Evolutionary conservation across 2,329 filamentous ascomycete genomes (phyloP).

Genomic region (Dryadomyces quercus-mongolicae): DNA sequence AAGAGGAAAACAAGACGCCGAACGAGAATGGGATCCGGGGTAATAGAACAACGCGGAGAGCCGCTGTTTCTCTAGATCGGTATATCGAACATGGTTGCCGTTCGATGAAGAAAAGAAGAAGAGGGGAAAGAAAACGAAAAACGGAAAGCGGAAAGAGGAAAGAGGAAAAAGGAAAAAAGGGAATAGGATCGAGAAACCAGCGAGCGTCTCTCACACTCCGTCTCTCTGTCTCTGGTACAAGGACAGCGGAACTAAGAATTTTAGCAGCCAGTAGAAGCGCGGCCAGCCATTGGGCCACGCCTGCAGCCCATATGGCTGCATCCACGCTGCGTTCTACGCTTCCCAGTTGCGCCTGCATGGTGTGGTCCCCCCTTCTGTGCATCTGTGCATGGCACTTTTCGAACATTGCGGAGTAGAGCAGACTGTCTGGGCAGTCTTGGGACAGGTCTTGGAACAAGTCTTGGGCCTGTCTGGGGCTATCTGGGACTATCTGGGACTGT

Average conservation of each 20-base stretch:
- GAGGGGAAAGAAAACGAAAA: constrained; percentile 17
- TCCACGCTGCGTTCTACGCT: background rate
- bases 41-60: constrained; percentile 4
- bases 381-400: background rate
- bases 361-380: background rate
- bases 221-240: background rate
- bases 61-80: constrained; percentile 28
- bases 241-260: background rate
- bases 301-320: background rate
- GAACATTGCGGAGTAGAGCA: background rate
- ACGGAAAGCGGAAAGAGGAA: background rate
- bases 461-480: no score
- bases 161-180: background rate
- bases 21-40: background rate
- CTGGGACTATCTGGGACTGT: no score
- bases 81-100: constrained; percentile 40
- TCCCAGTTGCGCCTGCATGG: background rate
- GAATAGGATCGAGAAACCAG: background rate
- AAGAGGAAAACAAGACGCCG: background rate
- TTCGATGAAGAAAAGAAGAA: constrained; percentile 28
- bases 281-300: background rate
- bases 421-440: background rate
- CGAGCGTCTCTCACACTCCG: no score
- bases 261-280: background rate
- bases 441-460: no score